Conservation (phyloP, 192 early-diverging fungal species). For the Piromyces finnis region DNA sequence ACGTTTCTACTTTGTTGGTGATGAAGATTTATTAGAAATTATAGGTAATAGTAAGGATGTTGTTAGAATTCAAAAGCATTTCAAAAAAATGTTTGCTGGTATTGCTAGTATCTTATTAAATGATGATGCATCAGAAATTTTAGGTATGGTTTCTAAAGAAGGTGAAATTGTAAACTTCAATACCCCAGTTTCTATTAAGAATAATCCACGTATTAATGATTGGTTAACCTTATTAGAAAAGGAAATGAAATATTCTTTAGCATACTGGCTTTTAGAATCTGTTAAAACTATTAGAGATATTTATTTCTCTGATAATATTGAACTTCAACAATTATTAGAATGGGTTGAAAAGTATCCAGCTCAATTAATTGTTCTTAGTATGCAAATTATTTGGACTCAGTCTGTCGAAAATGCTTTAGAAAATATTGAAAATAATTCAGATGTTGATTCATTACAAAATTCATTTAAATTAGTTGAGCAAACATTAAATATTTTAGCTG, state of each 20-base stretch:
- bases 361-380: slow-evolving; percentile 80
- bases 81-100: slow-evolving; percentile 99
- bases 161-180: slow-evolving; percentile 77
- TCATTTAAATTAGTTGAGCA: slow-evolving; percentile 43
- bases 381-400: slow-evolving; percentile 80
- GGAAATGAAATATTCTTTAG: slow-evolving; percentile 82
- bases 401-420: slow-evolving; percentile 62
- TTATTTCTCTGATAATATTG: slow-evolving; percentile 16
- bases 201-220: slow-evolving; percentile 87
- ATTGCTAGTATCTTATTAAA: slow-evolving; percentile 63
- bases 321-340: slow-evolving; percentile 24
- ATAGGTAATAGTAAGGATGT: slow-evolving; percentile 97
- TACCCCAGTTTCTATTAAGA: slow-evolving; percentile 54
- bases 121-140: slow-evolving; percentile 56
- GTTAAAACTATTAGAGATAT: slow-evolving; percentile 21
- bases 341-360: slow-evolving; percentile 86
- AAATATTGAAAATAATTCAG: slow-evolving; percentile 3
- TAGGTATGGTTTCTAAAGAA: slow-evolving; percentile 79
- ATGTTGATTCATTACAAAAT: slow-evolving; percentile 19
- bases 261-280: slow-evolving; percentile 50
- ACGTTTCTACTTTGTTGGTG: slow-evolving; percentile 99
- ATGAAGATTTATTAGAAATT: slow-evolving; percentile 99
- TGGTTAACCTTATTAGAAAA: slow-evolving; percentile 88
- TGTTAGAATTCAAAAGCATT: slow-evolving; percentile 87
- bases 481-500: slow-evolving; percentile 71